Base-by-base conservation (phyloP, 495 filamentous ascomycete genomes). In the Penicillium cinerascens region DNA sequence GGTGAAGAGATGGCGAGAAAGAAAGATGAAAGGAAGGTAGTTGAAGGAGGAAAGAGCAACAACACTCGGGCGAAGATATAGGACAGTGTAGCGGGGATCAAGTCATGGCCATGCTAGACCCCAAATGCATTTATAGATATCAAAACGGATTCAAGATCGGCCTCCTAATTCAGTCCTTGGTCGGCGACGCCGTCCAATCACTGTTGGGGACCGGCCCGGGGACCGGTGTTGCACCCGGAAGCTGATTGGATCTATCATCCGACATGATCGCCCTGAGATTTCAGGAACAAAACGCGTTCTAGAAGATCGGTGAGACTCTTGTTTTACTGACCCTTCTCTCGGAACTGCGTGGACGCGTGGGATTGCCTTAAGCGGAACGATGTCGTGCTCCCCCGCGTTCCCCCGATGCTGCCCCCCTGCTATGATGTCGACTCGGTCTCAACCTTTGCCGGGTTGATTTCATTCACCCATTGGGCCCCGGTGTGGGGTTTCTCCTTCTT, bases 101-200 rank as follows among this genome's bases (percentile, higher is more conserved):
- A 61, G 37, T 39, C 10, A 18, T 38, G 37, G 7, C 33, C 3
- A 4, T 39, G 18, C 3, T 17, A 35, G 42, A 41, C 20, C 25
- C 22, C 42, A 38, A 51, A 25, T n/a, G 29, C 33, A 41, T 49
- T 55, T 33, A 33, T 33, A 33, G 29, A 33, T 33, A 33, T 33
- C 29, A 33, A 33, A 13, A 33, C 11, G 3, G 29, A 33, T 53
- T 60, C 60, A 63, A 66, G 63, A 66, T 66, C 60, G 51, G 39
- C 20, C 42, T 44, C 42, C 21, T 25, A 49, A 52, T 26, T 39
- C 17, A 39, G 47, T 45, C 52, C 54, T 46, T 50, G 51, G 21
- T 58, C 63, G 63, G 63, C 39, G 47, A 47, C 41, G 13, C 26
- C 35, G 29, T 5, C 63, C 63, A 66, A 66, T 66, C 29, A 63